Conservation (phyloP, 192 early-diverging fungal genomes). For the Linderina pennispora region DNA sequence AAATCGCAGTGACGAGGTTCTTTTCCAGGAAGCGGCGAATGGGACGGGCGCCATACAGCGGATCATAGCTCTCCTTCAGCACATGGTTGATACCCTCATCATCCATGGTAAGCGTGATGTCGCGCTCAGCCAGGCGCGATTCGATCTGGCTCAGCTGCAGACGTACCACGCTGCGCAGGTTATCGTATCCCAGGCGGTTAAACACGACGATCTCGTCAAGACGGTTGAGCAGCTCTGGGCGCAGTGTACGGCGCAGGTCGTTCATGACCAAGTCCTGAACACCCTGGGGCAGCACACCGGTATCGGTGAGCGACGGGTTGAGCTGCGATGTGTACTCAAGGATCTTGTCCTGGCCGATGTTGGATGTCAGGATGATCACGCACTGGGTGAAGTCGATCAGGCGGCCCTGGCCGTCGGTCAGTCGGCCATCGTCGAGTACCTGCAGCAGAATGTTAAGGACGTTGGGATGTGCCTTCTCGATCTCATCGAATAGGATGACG, state of each 20-base stretch:
- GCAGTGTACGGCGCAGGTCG: slow-evolving; percentile 73
- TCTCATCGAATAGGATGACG: slow-evolving; percentile 95
- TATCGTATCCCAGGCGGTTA: slow-evolving; percentile 56
- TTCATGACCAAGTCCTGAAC: slow-evolving; percentile 65
- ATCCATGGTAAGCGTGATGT: slow-evolving; percentile 67
- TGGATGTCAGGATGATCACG: slow-evolving; percentile 93
- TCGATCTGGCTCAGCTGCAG: slow-evolving; percentile 62
- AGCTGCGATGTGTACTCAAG: slow-evolving; percentile 26
- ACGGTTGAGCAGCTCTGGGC: slow-evolving; percentile 95
- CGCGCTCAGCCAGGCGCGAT: slow-evolving; percentile 64
- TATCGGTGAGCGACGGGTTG: slow-evolving; percentile 13
- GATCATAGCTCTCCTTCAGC: slow-evolving; percentile 78
- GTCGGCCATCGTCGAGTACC: slow-evolving; percentile 88
- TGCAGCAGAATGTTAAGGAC: slow-evolving; percentile 77
- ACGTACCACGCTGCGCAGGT: slow-evolving; percentile 64
- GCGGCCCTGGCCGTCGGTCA: slow-evolving; percentile 93
- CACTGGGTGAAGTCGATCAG: slow-evolving; percentile 93
- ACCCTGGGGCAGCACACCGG: slow-evolving; percentile 30
- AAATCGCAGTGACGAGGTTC: slow-evolving; percentile 75
- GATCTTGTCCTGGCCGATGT: slow-evolving; percentile 70
- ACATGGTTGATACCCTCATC: slow-evolving; percentile 70
- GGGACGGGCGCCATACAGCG: slow-evolving; percentile 91
- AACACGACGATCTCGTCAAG: slow-evolving; percentile 93
- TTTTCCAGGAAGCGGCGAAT: slow-evolving; percentile 84
- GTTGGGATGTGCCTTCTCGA: slow-evolving; percentile 92